Evolutionary conservation across 2,329 filamentous ascomycete genomes (phyloP).

Genomic region (Sporothrix pallida): DNA sequence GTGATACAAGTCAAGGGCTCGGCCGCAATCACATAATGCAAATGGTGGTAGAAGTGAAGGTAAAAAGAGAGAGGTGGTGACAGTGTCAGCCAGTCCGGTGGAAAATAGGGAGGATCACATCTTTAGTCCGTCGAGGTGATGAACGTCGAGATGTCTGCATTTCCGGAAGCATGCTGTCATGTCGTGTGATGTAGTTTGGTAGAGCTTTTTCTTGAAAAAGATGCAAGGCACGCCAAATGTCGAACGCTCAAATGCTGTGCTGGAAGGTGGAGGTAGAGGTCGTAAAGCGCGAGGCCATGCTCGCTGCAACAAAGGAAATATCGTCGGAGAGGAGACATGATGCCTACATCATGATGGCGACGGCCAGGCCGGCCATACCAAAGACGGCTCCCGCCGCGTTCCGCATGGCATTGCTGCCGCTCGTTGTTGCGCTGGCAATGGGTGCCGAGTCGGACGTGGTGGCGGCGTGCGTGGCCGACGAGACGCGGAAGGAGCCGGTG

Average conservation of each 20-base stretch:
- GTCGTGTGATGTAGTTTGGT: neutral
- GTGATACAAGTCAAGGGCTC: conserved; percentile 16
- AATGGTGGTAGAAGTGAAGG: conserved; percentile 11
- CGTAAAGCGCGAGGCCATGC: neutral
- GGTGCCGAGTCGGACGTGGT: conserved; percentile 44
- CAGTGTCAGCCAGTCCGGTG: neutral
- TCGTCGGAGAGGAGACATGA: too few relatives aligned
- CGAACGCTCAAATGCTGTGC: conserved; percentile 1
- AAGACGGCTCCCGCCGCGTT: conserved; percentile 58
- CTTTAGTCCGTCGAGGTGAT: neutral
- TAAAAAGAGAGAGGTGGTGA: neutral
- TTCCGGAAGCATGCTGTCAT: neutral
- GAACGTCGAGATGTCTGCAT: neutral
- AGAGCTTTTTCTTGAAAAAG: neutral
- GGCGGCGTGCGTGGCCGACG: conserved; percentile 42
- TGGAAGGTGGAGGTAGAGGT: neutral
- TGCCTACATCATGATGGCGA: conserved; percentile 58
- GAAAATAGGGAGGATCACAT: neutral
- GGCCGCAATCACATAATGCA: conserved; percentile 18
- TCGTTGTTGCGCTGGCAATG: conserved; percentile 48
- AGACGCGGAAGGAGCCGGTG: conserved; percentile 42
- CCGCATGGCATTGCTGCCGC: conserved; percentile 55
- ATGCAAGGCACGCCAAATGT: neutral
- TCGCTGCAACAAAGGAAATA: too few relatives aligned
- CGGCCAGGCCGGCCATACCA: conserved; percentile 47